Evolutionary conservation across 2,329 filamentous ascomycete genomes (phyloP).

Genomic region (Pezicula rhizophila): DNA sequence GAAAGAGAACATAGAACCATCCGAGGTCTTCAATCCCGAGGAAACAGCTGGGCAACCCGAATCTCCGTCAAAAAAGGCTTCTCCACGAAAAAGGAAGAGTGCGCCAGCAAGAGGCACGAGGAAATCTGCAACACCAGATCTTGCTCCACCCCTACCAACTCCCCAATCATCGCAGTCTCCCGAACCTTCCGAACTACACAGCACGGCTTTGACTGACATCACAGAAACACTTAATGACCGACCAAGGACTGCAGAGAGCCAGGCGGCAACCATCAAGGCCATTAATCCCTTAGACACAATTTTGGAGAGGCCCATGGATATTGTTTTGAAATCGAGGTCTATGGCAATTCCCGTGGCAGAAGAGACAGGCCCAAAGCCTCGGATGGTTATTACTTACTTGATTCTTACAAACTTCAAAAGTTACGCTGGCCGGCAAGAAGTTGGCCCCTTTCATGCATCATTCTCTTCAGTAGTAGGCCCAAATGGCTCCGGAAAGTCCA

Average conservation of each 20-base stretch:
- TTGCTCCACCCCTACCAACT: constrained; percentile 36
- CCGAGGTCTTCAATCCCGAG: constrained; percentile 53
- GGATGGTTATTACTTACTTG: constrained; percentile 88
- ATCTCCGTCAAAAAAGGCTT: constrained; percentile 49
- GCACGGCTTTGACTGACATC: constrained; percentile 66
- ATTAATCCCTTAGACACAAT: constrained; percentile 72
- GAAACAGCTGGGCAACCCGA: constrained; percentile 40
- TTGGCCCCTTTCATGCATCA: constrained; percentile 92
- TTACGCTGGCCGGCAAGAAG: constrained; percentile 90
- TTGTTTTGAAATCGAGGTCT: constrained; percentile 79
- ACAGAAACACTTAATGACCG: constrained; percentile 63
- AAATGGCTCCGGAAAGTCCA: constrained; percentile 97
- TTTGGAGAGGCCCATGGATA: constrained; percentile 87
- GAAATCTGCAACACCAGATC: constrained; percentile 25
- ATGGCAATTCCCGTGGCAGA: constrained; percentile 63
- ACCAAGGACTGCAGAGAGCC: constrained; percentile 41
- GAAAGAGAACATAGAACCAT: constrained; percentile 47
- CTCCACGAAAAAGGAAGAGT: constrained; percentile 65
- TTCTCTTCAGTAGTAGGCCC: constrained; percentile 98
- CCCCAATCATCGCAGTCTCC: constrained; percentile 52
- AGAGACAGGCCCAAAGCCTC: constrained; percentile 69
- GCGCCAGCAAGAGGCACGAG: constrained; percentile 28
- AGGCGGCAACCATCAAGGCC: constrained; percentile 54
- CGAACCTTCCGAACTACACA: constrained; percentile 43
- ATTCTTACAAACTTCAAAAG: constrained; percentile 98